Evolutionary conservation across 441 rosid species (phyloP).

Genomic region (Populus hybrid): DNA sequence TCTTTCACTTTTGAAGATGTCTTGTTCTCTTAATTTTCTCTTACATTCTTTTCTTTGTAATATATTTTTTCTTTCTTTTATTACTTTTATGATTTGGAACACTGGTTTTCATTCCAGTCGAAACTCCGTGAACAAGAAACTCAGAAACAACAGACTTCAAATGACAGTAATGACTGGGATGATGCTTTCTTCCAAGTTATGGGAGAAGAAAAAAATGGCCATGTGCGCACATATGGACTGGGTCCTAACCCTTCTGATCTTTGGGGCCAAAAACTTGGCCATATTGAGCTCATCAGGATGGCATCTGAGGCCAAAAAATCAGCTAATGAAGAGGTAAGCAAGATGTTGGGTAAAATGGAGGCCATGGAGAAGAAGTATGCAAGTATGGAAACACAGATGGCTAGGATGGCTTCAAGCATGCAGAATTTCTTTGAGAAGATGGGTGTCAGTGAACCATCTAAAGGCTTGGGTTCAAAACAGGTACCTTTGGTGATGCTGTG

Average conservation of each 20-base stretch:
- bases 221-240: constrained; percentile 23
- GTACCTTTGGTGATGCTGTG: constrained; percentile 7
- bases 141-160: constrained; percentile 18
- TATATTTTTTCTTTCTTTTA: neutral
- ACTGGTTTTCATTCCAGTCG: constrained; percentile 17
- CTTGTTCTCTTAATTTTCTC: neutral
- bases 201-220: constrained; percentile 26
- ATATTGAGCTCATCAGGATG: constrained; percentile 14
- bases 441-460: constrained; percentile 13
- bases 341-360: constrained; percentile 35
- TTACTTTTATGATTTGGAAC: neutral
- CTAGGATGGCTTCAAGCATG: constrained; percentile 29
- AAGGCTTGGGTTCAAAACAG: constrained; percentile 15
- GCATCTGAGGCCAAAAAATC: constrained; percentile 31
- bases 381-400: constrained; percentile 35
- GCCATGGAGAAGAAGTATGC: constrained; percentile 37
- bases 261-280: constrained; percentile 25
- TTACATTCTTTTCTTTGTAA: neutral
- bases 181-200: constrained; percentile 36
- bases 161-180: constrained; percentile 18
- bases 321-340: constrained; percentile 29
- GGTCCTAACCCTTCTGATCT: constrained; percentile 24
- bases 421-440: constrained; percentile 29
- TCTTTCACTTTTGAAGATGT: neutral
- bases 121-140: constrained; percentile 26